phyloP scores from a whole-genome alignment of 2,329 filamentous ascomycete genomes.

The Pseudocercospora pini-densiflorae region DNA sequence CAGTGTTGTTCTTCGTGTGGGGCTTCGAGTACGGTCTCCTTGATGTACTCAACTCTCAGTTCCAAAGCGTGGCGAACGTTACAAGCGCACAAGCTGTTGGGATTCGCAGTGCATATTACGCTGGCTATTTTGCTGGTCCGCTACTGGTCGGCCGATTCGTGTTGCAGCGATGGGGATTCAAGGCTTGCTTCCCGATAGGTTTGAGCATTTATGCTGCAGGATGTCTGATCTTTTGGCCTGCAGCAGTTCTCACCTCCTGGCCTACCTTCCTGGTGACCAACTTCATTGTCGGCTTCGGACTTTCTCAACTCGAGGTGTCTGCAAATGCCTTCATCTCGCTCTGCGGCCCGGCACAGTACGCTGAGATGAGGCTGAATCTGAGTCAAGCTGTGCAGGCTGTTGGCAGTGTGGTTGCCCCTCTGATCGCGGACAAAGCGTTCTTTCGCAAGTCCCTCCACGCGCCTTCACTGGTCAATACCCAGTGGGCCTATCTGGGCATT shows the following conservation, averaged over 20 bases:
- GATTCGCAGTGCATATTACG: slow-evolving; percentile 72
- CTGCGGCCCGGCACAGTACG: slow-evolving; percentile 64
- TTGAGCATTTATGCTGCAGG: slow-evolving; percentile 67
- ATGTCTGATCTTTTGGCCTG: slow-evolving; percentile 67
- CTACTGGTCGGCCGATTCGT: slow-evolving; percentile 66
- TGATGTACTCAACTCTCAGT: slow-evolving; percentile 76
- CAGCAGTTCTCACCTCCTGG: slow-evolving; percentile 65
- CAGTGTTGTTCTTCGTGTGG: slow-evolving; percentile 85
- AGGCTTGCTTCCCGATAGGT: slow-evolving; percentile 64
- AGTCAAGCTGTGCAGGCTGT: slow-evolving; percentile 66
- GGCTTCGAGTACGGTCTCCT: slow-evolving; percentile 88
- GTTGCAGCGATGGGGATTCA: slow-evolving; percentile 65
- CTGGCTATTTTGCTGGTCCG: slow-evolving; percentile 72
- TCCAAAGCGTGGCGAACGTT: slow-evolving; percentile 67
- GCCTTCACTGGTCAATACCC: slow-evolving; percentile 61
- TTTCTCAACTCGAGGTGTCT: slow-evolving; percentile 64
- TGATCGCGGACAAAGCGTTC: slow-evolving; percentile 63
- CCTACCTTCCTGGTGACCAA: slow-evolving; percentile 65
- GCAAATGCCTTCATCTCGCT: slow-evolving; percentile 67
- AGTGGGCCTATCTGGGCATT: slow-evolving; percentile 69
- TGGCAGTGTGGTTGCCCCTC: slow-evolving; percentile 62
- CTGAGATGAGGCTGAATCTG: slow-evolving; percentile 63
- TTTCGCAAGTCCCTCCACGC: slow-evolving; percentile 55
- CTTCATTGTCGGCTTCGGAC: slow-evolving; percentile 64
- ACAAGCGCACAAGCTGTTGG: slow-evolving; percentile 66